Conservation (phyloP, 371 early-diverging fungal genomes). For the Mortierella polycephala region DNA sequence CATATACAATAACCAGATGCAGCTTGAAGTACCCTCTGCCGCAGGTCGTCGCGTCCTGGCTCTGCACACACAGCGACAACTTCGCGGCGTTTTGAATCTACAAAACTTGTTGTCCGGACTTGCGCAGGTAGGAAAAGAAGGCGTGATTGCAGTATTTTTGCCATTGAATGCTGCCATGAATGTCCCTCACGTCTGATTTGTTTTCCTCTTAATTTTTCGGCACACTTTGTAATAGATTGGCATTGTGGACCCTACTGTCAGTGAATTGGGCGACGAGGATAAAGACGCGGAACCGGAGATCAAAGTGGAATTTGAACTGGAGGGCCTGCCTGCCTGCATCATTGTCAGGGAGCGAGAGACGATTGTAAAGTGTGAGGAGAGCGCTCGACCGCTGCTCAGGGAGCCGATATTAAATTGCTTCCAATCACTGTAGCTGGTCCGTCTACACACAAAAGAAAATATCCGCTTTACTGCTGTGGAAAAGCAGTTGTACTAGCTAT, state of each 20-base stretch:
- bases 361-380: conserved; percentile 46
- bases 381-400: conserved; percentile 28
- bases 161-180: neutral
- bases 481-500: neutral
- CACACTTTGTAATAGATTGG: conserved; percentile 24
- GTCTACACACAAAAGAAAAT: too few relatives aligned
- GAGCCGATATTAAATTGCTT: conserved; percentile 48
- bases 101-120: conserved; percentile 37
- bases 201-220: neutral
- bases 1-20: conserved; percentile 54
- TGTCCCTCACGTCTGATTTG: neutral
- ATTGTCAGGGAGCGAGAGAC: conserved; percentile 44
- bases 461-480: too few relatives aligned
- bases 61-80: conserved; percentile 35
- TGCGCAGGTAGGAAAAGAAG: conserved; percentile 13
- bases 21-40: conserved; percentile 42
- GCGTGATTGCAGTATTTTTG: neutral
- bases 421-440: conserved; percentile 21
- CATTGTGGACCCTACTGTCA: conserved; percentile 23
- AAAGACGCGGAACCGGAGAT: conserved; percentile 15
- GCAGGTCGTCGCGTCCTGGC: conserved; percentile 43
- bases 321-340: conserved; percentile 27
- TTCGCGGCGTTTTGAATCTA: conserved; percentile 50
- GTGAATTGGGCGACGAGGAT: conserved; percentile 15
- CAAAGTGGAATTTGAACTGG: conserved; percentile 43